Conservation (phyloP, 177 flowering plant species). For the Telopea speciosissima region DNA sequence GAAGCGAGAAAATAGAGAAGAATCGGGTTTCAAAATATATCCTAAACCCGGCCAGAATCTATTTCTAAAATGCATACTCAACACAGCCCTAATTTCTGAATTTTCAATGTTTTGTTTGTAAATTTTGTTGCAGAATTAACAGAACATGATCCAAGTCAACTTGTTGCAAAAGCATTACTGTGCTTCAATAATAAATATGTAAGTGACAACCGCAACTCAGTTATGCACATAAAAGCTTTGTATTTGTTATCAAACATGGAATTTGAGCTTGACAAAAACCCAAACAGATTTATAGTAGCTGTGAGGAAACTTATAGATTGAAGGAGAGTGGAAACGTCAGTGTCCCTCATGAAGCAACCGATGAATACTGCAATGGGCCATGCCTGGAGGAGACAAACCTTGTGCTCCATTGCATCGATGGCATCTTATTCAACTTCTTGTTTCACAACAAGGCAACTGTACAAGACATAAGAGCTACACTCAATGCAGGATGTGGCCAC, state of each 20-base stretch:
- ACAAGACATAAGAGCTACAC: constrained; percentile 43
- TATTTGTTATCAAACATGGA: no score
- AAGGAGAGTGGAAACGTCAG: constrained; percentile 44
- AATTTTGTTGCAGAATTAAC: background rate
- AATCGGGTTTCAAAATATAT: no score
- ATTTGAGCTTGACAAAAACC: no score
- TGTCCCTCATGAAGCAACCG: constrained; percentile 45
- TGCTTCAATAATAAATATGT: constrained; percentile 68
- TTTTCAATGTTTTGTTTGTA: no score
- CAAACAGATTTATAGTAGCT: constrained; percentile 55
- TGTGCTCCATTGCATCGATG: constrained; percentile 60
- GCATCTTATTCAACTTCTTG: constrained; percentile 37
- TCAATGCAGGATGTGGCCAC: constrained; percentile 64
- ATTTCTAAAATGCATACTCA: no score
- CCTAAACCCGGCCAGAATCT: no score
- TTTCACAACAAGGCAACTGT: constrained; percentile 67
- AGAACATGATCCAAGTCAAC: constrained; percentile 37
- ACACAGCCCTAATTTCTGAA: no score
- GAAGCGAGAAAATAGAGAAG: no score
- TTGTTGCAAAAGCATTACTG: constrained; percentile 57
- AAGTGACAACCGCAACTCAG: constrained; percentile 13
- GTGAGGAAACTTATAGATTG: constrained; percentile 60
- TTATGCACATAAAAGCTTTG: no score
- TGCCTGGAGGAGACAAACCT: constrained; percentile 64
- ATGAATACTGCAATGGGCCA: constrained; percentile 66